Evolutionary conservation across 169 alveolate species (phyloP).

Genomic region (Prorocentrum cordatum): DNA sequence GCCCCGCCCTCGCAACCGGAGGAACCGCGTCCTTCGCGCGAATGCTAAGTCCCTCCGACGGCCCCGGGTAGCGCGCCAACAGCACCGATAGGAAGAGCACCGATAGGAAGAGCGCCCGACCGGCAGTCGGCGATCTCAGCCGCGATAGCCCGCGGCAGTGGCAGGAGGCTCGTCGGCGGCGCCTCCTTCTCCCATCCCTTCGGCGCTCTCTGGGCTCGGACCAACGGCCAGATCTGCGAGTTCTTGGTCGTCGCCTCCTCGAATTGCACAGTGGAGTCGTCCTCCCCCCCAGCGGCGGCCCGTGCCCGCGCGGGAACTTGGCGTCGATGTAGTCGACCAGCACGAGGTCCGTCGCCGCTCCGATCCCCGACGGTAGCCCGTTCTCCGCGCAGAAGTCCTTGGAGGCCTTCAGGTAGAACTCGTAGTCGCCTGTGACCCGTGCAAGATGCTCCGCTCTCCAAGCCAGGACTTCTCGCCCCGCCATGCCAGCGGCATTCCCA

Average conservation of each 20-base stretch:
- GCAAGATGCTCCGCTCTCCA: no score
- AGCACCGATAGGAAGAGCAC: not conserved
- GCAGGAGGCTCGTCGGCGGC: not conserved
- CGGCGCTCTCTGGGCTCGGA: not conserved
- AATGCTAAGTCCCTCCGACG: not conserved
- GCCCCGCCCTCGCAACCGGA: not conserved
- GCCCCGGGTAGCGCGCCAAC: not conserved
- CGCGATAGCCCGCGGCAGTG: not conserved
- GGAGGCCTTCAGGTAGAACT: no score
- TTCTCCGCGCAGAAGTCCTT: no score
- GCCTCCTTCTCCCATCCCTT: slow-evolving; percentile 13
- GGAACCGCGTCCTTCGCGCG: not conserved
- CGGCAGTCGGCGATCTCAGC: not conserved
- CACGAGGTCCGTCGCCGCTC: not conserved
- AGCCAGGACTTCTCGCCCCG: no score
- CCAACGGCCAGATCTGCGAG: no score
- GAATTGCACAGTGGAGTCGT: not conserved
- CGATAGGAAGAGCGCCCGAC: not conserved
- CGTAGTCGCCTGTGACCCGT: no score
- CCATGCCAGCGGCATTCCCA: no score
- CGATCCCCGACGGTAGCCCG: not conserved
- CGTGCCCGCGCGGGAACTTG: not conserved
- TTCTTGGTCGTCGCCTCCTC: not conserved
- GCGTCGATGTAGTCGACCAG: not conserved
- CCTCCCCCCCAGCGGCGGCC: not conserved